Base-by-base conservation (phyloP, 768 basidiomycete species). In the Boletus reticulatus region DNA sequence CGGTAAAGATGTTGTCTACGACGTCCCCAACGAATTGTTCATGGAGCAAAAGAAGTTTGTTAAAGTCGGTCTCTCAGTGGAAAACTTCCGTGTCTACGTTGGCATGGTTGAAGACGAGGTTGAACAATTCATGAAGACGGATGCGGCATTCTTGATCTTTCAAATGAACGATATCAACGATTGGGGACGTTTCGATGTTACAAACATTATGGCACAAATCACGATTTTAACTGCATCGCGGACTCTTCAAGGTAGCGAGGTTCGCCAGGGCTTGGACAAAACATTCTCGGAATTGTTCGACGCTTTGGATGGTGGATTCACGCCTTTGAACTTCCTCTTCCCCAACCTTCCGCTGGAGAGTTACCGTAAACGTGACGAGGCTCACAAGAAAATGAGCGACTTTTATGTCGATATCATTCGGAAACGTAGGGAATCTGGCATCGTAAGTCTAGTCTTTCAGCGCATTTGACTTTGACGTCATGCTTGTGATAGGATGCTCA, bases 11-110 rank as follows among this genome's bases (percentile, higher is more conserved):
- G 97, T 99, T 44, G 95, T 98, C 12, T 99, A 98, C 70, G 97
- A 98, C 64, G 86, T 92, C 48, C 96, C 97, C 32, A 98, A 98
- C 71, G 91, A 95, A 45, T 75, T 90, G 43, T 87, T 99, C 73
- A 98, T 99, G 95, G 94, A 99, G 66, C 97, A 99, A 72, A 99
- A 99, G 80, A 90, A 89, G 69, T 98, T 98, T 67, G 88, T 98
- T 73, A 99, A 99, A 76, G 86, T 94, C 58, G 95, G 97, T 22
- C 84, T 99, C 20, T 91, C 94, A 12, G 85, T 84, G 13, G 95
- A 98, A 27, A 95, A 95, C 72, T 85, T 99, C 72, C 84, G 87
- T 42, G 79, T 85, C 31, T 98, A 99, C 49, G 80, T 85, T 19
- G 84, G 84, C 48, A 86, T 92, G 83, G 87, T 92, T 53, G 84